These are phyloP conservation scores for Lentinula edodes DNA, from an alignment of 768 basidiomycete genomes.

Conservation along the genomic window DNA sequence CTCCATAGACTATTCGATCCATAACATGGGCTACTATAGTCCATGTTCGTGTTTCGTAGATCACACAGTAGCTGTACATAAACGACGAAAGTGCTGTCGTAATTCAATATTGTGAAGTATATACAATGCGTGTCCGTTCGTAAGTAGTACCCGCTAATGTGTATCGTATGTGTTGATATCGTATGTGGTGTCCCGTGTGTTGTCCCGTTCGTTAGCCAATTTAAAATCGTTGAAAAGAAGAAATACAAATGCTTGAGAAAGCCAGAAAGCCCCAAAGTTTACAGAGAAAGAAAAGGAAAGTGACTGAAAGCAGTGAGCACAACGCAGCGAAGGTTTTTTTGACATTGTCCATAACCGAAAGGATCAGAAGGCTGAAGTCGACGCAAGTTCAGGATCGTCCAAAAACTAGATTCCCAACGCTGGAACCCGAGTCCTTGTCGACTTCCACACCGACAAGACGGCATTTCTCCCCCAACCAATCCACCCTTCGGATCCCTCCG, in stretches of 20 bases:
- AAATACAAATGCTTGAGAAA: background rate
- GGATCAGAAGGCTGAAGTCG: too few species aligned
- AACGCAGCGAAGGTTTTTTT: background rate
- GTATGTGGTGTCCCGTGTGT: background rate
- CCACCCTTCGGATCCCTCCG: slow-evolving; percentile 59
- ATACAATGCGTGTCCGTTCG: background rate
- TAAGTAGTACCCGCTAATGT: background rate
- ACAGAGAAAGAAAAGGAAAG: background rate
- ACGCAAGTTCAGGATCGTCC: background rate
- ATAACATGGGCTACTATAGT: too few species aligned
- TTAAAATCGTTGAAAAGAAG: background rate
- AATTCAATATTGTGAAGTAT: too few species aligned
- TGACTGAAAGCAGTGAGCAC: background rate
- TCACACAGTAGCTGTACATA: too few species aligned
- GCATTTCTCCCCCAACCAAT: slow-evolving; percentile 62
- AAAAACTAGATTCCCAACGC: slow-evolving; percentile 47
- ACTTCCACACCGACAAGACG: slow-evolving; percentile 57
- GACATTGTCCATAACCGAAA: background rate
- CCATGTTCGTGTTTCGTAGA: too few species aligned
- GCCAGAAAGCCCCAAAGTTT: background rate
- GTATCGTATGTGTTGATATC: background rate
- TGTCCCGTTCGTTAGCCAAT: background rate
- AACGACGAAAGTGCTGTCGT: too few species aligned
- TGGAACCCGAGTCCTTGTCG: slow-evolving; percentile 28
- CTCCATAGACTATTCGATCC: too few species aligned